Evolutionary conservation across 441 rosid species (phyloP), one percentile per base, ranked within the genome.

Genomic region (Mallotus repandus): DNA sequence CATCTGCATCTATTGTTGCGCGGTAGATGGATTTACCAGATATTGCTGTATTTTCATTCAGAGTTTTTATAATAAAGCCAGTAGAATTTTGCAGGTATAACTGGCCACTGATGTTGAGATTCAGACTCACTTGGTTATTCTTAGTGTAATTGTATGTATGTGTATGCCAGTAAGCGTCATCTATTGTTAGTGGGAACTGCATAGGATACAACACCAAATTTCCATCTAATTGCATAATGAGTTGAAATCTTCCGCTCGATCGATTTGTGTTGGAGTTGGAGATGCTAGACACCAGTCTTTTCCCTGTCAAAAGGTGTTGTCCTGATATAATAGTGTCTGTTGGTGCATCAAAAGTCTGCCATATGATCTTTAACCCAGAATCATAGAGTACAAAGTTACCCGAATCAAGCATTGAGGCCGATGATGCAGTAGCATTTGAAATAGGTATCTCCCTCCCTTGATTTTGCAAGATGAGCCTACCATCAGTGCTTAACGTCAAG

Each of bases 371-470:
- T 25, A 25, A 25, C 29, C 29, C 29, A 25, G 29, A 25, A 25
- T 25, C 29, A 25, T 25, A 25, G 29, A 85, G 79, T 15, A 80
- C 84, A 7, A 85, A 81, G 73, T 85, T 81, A 14, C 84, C 85
- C 0, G 85, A 64, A 58, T 81, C 75, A 13, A 78, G 77, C 84
- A 81, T 75, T 50, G 82, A 71, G 63, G 84, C 87, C 0, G 73
- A 74, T 48, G 78, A 63, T 18, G 66, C 71, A 29, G n/a, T 0
- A 1, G 19, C 7, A 21, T 50, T 8, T 4, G 58, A 70, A 12
- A 76, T 63, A 22, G 8, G 2, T n/a, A 0, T 68, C 11, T 69
- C 41, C n/a, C 68, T 59, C 22, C 66, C 77, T 56, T 49, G 63
- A 12, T 0, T 14, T 46, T 7, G 58, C 65, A 81, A 54, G 43